A percentile compares a stretch with the other conserved stretches of the same genome.
phyloP scores from a whole-genome alignment of 2,329 filamentous ascomycete species.

The Cladophialophora bantiana region DNA sequence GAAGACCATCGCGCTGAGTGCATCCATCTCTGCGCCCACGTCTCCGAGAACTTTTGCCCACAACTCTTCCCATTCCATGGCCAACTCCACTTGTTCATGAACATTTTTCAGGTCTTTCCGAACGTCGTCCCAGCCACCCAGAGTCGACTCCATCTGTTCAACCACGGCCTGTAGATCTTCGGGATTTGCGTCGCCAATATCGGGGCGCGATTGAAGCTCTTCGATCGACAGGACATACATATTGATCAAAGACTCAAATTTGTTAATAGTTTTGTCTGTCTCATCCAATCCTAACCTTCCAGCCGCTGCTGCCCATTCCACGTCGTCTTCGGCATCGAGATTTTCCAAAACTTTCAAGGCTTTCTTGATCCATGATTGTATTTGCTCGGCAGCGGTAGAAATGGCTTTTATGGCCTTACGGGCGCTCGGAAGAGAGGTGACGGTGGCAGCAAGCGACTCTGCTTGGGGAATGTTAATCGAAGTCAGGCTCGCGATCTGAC shows the following conservation, averaged over 20 bases:
- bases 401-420: slow-evolving; percentile 83
- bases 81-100: slow-evolving; percentile 90
- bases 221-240: slow-evolving; percentile 96
- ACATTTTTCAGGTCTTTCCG: slow-evolving; percentile 77
- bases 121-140: slow-evolving; percentile 84
- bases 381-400: slow-evolving; percentile 87
- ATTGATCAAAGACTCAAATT: slow-evolving; percentile 88
- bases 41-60: slow-evolving; percentile 94
- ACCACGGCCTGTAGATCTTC: slow-evolving; percentile 78
- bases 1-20: slow-evolving; percentile 81
- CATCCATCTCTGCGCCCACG: slow-evolving; percentile 86
- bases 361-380: slow-evolving; percentile 91
- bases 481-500: slow-evolving; percentile 89
- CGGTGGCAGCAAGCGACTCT: slow-evolving; percentile 79
- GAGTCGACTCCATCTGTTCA: slow-evolving; percentile 85
- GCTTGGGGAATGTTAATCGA: slow-evolving; percentile 89
- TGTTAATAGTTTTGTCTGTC: slow-evolving; percentile 72
- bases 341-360: slow-evolving; percentile 87
- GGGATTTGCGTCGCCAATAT: slow-evolving; percentile 74
- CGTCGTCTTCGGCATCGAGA: slow-evolving; percentile 92
- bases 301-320: slow-evolving; percentile 92
- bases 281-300: slow-evolving; percentile 65
- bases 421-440: slow-evolving; percentile 83
- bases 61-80: slow-evolving; percentile 98
- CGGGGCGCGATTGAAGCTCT: slow-evolving; percentile 77